Evolutionary conservation across 106 monocot species (phyloP).

Genomic region (Platanthera zijinensis): DNA sequence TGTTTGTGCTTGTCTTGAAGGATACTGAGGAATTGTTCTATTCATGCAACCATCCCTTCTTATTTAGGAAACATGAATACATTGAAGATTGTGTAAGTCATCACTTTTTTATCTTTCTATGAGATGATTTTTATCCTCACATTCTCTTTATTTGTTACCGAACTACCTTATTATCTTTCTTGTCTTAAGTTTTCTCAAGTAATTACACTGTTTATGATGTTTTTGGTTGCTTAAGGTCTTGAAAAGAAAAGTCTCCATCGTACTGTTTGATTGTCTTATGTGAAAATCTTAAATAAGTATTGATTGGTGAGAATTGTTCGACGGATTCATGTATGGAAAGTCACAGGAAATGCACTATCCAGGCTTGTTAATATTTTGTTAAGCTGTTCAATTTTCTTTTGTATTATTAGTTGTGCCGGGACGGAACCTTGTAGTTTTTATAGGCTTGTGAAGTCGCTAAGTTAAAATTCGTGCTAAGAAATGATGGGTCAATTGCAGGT

Average conservation of each 20-base stretch:
- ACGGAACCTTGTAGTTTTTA: not conserved
- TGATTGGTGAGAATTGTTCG: no score
- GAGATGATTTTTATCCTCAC: not conserved
- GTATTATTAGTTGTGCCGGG: not conserved
- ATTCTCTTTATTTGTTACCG: not conserved
- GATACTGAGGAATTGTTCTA: constrained; percentile 73
- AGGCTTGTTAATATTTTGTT: not conserved
- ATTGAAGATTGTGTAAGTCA: constrained; percentile 43
- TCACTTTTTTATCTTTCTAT: not conserved
- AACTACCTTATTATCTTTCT: no score
- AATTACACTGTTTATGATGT: no score
- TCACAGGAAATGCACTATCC: not conserved
- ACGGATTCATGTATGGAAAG: no score
- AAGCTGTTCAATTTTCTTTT: not conserved
- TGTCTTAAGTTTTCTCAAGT: not conserved
- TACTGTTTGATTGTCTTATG: no score
- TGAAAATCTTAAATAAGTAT: no score
- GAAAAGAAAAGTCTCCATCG: no score
- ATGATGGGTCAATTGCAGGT: not conserved
- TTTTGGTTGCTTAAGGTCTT: no score
- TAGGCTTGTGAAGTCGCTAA: not conserved
- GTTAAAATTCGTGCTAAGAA: not conserved
- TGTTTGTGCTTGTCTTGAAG: constrained; percentile 12
- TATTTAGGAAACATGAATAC: constrained; percentile 43
- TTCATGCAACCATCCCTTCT: constrained; percentile 46